Percentiles rank a stretch among this genome's conserved stretches.
phyloP scores from a whole-genome alignment of 305 asterid genomes.

The Solanum hybrid region DNA sequence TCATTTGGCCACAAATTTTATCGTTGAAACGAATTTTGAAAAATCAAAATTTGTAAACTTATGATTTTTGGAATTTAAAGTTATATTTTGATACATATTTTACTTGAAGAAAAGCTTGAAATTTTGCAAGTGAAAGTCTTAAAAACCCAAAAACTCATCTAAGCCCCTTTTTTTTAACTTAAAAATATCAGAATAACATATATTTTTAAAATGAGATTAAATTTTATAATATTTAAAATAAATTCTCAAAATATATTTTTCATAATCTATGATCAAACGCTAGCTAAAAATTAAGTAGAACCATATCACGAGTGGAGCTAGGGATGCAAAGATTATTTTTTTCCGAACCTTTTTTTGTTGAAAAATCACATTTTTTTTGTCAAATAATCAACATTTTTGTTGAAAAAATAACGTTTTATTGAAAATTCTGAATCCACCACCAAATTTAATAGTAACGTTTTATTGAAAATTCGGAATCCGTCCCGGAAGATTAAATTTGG shows the following conservation, averaged over 20 bases:
- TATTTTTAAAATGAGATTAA: too few relatives aligned
- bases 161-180: too few relatives aligned
- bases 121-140: too few relatives aligned
- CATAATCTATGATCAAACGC: too few relatives aligned
- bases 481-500: background rate
- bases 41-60: background rate
- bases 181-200: too few relatives aligned
- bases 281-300: background rate
- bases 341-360: rapidly evolving
- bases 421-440: too few relatives aligned
- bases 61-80: background rate
- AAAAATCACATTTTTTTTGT: background rate
- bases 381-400: background rate
- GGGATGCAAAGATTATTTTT: background rate
- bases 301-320: background rate
- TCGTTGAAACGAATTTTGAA: background rate
- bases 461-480: background rate
- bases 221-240: too few relatives aligned
- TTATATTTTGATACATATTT: too few relatives aligned
- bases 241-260: too few relatives aligned
- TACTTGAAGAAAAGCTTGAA: too few relatives aligned
- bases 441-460: background rate
- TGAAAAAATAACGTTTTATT: background rate
- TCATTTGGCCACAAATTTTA: background rate
- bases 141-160: too few relatives aligned